Percentiles rank a stretch among this genome's conserved stretches.
These are phyloP conservation scores for Lachnellula subtilissima DNA, from an alignment of 2,329 filamentous ascomycete species.

Conservation along the genomic window DNA sequence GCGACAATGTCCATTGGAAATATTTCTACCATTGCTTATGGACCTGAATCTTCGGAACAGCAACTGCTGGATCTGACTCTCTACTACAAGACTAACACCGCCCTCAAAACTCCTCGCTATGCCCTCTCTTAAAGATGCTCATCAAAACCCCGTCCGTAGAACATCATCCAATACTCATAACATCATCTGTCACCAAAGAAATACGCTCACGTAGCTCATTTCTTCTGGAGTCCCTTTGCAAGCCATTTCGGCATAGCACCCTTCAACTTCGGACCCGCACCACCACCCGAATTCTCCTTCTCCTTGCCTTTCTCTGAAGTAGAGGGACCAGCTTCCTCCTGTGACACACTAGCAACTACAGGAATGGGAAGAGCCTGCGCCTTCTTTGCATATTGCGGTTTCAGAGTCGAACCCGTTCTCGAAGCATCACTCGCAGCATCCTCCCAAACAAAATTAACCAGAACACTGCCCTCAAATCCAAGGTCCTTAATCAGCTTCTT, in stretches of 20 bases:
- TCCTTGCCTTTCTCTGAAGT: slow-evolving; percentile 29
- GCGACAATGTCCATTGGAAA: not conserved
- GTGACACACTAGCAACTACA: slow-evolving; percentile 40
- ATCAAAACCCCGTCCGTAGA: not conserved
- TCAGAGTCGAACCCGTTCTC: slow-evolving; percentile 39
- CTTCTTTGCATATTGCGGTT: slow-evolving; percentile 48
- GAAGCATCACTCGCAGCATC: slow-evolving; percentile 53
- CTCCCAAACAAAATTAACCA: slow-evolving; percentile 75
- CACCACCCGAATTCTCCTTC: slow-evolving; percentile 26
- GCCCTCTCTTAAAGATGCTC: slow-evolving; percentile 10
- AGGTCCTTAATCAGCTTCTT: slow-evolving; percentile 67
- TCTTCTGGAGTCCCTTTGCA: slow-evolving; percentile 62
- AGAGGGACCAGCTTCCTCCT: slow-evolving; percentile 35
- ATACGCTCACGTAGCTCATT: slow-evolving; percentile 40
- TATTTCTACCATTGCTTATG: not conserved
- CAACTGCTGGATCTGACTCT: not conserved
- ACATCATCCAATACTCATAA: not conserved
- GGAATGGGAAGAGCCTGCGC: slow-evolving; percentile 65
- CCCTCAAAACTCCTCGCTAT: slow-evolving; percentile 27
- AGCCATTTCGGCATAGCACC: slow-evolving; percentile 63
- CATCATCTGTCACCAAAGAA: slow-evolving; percentile 1
- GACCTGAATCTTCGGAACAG: not conserved
- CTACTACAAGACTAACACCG: not conserved
- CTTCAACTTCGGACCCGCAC: slow-evolving; percentile 35
- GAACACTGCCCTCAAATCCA: slow-evolving; percentile 63